Evolutionary conservation across 2,329 filamentous ascomycete species (phyloP).

Genomic region (Penicillium aurantiogriseum): DNA sequence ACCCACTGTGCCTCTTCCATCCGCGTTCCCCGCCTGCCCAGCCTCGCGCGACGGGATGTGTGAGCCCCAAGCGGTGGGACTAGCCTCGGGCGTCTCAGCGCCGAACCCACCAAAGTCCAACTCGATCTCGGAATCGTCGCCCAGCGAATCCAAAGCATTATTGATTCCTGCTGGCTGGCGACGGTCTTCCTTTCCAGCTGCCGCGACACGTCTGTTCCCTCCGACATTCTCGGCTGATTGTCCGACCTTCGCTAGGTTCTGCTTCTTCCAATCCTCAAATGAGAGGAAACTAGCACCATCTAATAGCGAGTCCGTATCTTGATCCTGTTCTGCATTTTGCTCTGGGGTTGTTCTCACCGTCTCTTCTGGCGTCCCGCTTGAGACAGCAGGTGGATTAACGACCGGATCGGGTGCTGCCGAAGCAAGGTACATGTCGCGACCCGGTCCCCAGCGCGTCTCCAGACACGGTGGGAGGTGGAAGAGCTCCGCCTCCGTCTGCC

Average conservation of each 20-base stretch:
- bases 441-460: constrained; percentile 13
- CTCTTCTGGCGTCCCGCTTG: constrained; percentile 1
- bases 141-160: constrained; percentile 73
- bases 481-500: constrained; percentile 18
- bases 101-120: constrained; percentile 67
- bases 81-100: constrained; percentile 42
- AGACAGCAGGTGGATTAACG: background rate
- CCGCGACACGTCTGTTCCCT: constrained; percentile 52
- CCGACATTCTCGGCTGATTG: constrained; percentile 70
- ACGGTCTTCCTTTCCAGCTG: constrained; percentile 50
- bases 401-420: background rate
- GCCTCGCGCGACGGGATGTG: constrained; percentile 28
- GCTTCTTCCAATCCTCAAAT: constrained; percentile 97
- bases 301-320: constrained; percentile 63
- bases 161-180: constrained; percentile 53
- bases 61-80: constrained; percentile 32
- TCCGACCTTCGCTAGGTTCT: constrained; percentile 81
- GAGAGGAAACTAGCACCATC: constrained; percentile 85
- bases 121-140: constrained; percentile 85
- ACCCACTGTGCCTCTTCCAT: constrained; percentile 19
- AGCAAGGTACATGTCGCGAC: background rate
- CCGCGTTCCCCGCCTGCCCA: constrained; percentile 10
- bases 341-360: background rate
- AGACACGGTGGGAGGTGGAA: constrained; percentile 18
- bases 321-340: constrained; percentile 39